Base-by-base conservation (phyloP, 176 grass and related monocot species). In the Eleusine coracana region DNA sequence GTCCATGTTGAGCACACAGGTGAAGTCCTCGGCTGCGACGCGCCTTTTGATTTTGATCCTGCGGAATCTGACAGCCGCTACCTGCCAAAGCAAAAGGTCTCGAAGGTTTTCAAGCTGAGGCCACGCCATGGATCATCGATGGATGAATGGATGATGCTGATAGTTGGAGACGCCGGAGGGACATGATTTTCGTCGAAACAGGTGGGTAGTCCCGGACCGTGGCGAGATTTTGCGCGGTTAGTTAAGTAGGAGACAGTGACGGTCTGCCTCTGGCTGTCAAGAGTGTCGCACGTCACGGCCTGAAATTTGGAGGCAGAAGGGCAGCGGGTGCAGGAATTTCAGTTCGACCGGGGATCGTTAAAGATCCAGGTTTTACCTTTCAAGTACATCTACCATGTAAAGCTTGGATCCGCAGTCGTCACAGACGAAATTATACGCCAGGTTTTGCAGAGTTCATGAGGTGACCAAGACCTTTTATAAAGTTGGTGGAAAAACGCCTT, bases 211-310 rank as follows among this genome's bases (percentile, higher is more conserved):
- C 39, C 9, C 10, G 18, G 25, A 40, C 15, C 31, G 31, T 16
- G 46, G 78, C 27, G n/a, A 51, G 55, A 55, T 42, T 34, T 77
- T 42, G 36, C 7, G 34, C 59, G 48, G 60, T 79, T 79, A 49
- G 75, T 79, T 73, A 67, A 79, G 80, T 16, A 27, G 7, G 10
- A 20, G 81, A 84, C 21, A 80, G 81, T 39, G 80, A 83, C 74
- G 37, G 25, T 29, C 5, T 41, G 28, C 0, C 25, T 36, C 37
- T n/a, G 6, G 16, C 31, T 6, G 44, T 66, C 61, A 2, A 2
- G 9, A 20, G 36, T 50, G 23, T 84, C 80, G 39, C 46, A 52
- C 68, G 80, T 83, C 86, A 79, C 48, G 21, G 39, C 74, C 46
- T 59, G 86, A 23, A 88, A 73, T 79, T 66, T 79, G 18, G 55